Evolutionary conservation across 2,329 filamentous ascomycete genomes (phyloP), one percentile per base, ranked within the genome.

Genomic region (Neofusicoccum sp.): DNA sequence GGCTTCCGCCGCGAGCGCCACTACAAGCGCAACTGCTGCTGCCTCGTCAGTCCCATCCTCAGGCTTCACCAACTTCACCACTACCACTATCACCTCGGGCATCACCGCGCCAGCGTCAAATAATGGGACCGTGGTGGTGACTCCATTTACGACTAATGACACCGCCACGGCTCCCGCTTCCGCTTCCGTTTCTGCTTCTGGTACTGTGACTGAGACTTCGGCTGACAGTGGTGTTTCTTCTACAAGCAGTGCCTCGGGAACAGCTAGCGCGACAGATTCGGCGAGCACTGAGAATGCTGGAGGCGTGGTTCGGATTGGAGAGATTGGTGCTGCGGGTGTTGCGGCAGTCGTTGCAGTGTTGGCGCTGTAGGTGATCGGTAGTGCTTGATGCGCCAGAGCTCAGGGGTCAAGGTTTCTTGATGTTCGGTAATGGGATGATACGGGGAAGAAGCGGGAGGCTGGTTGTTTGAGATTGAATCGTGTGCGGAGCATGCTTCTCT

Each of bases 1-100:
- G 3, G 39, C 50, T 36, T 67, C 73, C 22, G 65, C 71, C 29
- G 56, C 69, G 45, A 56, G 71, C 36, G 66, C 71, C 14, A 70
- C 70, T 16, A 52, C 65, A 33, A 54, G 58, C n/a, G 50, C 50
- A 9, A 39, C 62, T 14, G 56, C 62, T 7, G 44, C 44, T 28
- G 16, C 60, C 54, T 56, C 56, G 44, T 64, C 61, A 59, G 50
- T 59, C 43, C 16, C 39, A 34, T 31, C 39, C 37, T 44, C 59
- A n/a, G 39, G n/a, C 9, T 7, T 45, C 39, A 45, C 49, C 59
- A 54, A 52, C 59, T 36, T 31, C 59, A 62, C 47, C 16, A n/a
- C 43, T 28, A 29, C 45, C 43, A n/a, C 36, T 22, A 34, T 41
- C 8, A 56, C 52, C 37, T 28, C 52, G 6, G 37, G 37, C 34